Evolutionary conservation across 2,329 filamentous ascomycete species (phyloP).

Genomic region (Hypoxylon sp.): DNA sequence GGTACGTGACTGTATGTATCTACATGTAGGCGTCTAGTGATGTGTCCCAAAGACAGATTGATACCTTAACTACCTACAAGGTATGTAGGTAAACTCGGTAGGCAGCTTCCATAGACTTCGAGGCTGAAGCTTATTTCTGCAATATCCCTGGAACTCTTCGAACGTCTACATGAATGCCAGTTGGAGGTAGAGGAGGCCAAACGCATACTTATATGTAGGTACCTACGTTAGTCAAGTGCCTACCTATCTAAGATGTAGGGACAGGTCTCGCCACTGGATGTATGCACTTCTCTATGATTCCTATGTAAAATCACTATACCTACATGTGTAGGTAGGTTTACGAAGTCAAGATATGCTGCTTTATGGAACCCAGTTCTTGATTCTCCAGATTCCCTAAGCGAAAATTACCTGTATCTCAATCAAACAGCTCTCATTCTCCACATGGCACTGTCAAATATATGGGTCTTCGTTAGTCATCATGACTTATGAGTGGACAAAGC

Average conservation of each 20-base stretch:
- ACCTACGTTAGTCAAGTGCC: too few relatives aligned
- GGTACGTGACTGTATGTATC: not conserved
- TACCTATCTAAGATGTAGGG: too few relatives aligned
- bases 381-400: constrained; percentile 3
- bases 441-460: not conserved
- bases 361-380: not conserved
- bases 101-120: not conserved
- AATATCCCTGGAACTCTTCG: not conserved
- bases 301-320: not conserved
- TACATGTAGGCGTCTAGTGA: not conserved
- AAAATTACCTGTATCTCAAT: not conserved
- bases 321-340: too few relatives aligned
- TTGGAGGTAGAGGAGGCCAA: not conserved
- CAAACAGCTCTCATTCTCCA: not conserved
- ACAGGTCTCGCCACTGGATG: not conserved
- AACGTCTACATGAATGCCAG: not conserved
- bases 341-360: not conserved
- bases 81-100: not conserved
- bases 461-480: not conserved
- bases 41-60: not conserved
- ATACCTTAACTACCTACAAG: too few relatives aligned
- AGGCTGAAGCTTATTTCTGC: not conserved
- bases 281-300: not conserved
- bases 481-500: not conserved
- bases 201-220: not conserved